Evolutionary conservation across 495 filamentous ascomycete species (phyloP).

Genomic region (Penicillium ucsense): DNA sequence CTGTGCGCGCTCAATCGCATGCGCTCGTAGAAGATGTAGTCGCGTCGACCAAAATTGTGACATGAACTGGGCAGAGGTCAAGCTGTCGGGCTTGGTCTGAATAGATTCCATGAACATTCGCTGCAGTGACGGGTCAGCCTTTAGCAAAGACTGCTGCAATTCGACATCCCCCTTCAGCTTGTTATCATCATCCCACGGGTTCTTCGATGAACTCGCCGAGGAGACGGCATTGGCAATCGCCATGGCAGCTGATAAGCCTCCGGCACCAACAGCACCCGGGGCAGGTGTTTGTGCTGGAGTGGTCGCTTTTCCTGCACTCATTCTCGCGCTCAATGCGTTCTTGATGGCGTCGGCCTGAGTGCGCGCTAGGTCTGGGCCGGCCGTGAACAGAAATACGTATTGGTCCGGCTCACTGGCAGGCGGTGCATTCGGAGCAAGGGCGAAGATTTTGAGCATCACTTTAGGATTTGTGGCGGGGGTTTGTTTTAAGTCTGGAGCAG

Average conservation of each 20-base stretch:
- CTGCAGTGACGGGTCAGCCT: conserved; percentile 58
- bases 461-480: conserved; percentile 74
- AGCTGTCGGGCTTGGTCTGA: conserved; percentile 66
- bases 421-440: conserved; percentile 43
- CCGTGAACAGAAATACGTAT: conserved; percentile 83
- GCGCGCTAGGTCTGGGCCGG: conserved; percentile 63
- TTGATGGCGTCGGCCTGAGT: conserved; percentile 76
- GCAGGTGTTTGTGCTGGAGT: conserved; percentile 26
- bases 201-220: conserved; percentile 32
- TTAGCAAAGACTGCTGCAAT: conserved; percentile 77
- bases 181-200: conserved; percentile 66
- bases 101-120: conserved; percentile 75
- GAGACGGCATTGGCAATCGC: conserved; percentile 48
- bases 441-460: conserved; percentile 84
- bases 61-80: conserved; percentile 68
- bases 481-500: conserved; percentile 63
- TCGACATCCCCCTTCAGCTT: conserved; percentile 61
- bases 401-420: conserved; percentile 47
- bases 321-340: conserved; percentile 64
- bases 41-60: conserved; percentile 89
- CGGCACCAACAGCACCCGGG: conserved; percentile 22
- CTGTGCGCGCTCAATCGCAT: conserved; percentile 83
- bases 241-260: conserved; percentile 45
- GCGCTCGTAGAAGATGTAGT: conserved; percentile 71
- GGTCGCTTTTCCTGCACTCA: conserved; percentile 57